These are phyloP conservation scores for Athelia sp. DNA, from an alignment of 1,284 basidiomycete species.

Conservation along the genomic window DNA sequence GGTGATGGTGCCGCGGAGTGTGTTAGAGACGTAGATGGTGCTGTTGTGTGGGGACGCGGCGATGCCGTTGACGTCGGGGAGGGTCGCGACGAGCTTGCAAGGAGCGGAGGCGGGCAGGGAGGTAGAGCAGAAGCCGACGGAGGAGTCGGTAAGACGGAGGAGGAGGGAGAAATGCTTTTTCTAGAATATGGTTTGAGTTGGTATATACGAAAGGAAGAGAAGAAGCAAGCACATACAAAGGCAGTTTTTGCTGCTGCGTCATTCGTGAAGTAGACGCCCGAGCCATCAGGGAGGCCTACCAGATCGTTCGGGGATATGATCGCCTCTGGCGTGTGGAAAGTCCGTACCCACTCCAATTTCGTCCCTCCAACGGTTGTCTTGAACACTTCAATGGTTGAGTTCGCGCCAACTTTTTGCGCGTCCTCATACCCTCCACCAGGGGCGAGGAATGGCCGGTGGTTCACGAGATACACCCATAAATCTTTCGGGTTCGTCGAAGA, in stretches of 20 bases:
- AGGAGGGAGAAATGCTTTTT: too few relatives aligned
- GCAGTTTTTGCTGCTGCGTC: slow-evolving; percentile 53
- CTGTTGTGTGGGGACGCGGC: slow-evolving; percentile 40
- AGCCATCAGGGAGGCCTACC: slow-evolving; percentile 54
- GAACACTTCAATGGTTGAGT: slow-evolving; percentile 72
- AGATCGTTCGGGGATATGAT: slow-evolving; percentile 71
- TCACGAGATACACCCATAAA: slow-evolving; percentile 64
- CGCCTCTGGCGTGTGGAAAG: slow-evolving; percentile 46
- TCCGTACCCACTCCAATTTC: slow-evolving; percentile 49
- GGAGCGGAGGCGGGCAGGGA: too few relatives aligned
- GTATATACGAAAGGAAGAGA: not conserved
- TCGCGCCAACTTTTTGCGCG: slow-evolving; percentile 51
- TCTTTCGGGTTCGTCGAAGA: slow-evolving; percentile 42
- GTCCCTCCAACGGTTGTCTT: slow-evolving; percentile 42
- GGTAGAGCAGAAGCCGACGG: too few relatives aligned
- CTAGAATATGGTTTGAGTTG: not conserved
- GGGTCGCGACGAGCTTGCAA: slow-evolving; percentile 14
- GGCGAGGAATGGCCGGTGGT: slow-evolving; percentile 49
- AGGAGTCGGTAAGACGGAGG: too few relatives aligned
- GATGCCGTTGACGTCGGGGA: slow-evolving; percentile 55
- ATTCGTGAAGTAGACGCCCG: slow-evolving; percentile 66
- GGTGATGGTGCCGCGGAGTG: slow-evolving; percentile 34
- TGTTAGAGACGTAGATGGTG: slow-evolving; percentile 52
- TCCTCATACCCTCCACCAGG: slow-evolving; percentile 12
- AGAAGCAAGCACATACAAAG: slow-evolving; percentile 33